Evolutionary conservation across 2,329 filamentous ascomycete genomes (phyloP), one percentile per base, ranked within the genome.

Genomic region (Zasmidium citrigriseum): DNA sequence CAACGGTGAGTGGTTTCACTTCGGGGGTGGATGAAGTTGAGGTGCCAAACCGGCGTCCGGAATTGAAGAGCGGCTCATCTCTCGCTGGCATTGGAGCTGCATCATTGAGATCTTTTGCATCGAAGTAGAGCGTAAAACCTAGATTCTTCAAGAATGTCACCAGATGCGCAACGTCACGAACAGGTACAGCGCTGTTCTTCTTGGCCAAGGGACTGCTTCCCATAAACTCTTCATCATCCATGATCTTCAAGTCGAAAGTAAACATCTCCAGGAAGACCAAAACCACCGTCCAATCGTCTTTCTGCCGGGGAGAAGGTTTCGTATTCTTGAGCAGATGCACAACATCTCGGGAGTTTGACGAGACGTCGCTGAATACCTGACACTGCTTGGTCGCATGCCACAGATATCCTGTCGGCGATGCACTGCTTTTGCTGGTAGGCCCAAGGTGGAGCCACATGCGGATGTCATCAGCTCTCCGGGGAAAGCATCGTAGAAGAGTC

Each of bases 231-330:
- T 98, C 93, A 63, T 99, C 95, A 66, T 99, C 95, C 72, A 93
- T 96, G 29, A 98, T 86, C 66, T 95, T 89, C 12, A 98, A 79
- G 2, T 97, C 86, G 71, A 98, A 98, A 1, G 89, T 91, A 72
- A 97, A 99, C 0, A 99, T 83, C 68, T 99, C 95, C 4, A 99
- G 82, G 70, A 99, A 98, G 0, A 99, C 82, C 0, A 98, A 80
- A 45, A 96, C 85, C 1, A 95, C 87, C 18, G 89, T 87, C 95
- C 95, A 99, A 70, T 98, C 91, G 65, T 87, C 83, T 50, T 77
- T 82, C 54, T 52, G 67, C 25, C 48, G 68, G 22, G 54, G 21
- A 9, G 61, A 54, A 16, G 67, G 62, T 5, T 52, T 55, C 2
- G 63, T 61, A 70, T 44, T 77, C 70, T 69, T 81, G 34, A 88